Percentiles rank a stretch among this genome's conserved stretches.
phyloP scores from a whole-genome alignment of 2,329 filamentous ascomycete genomes.

The Mollisiaceae sp. region DNA sequence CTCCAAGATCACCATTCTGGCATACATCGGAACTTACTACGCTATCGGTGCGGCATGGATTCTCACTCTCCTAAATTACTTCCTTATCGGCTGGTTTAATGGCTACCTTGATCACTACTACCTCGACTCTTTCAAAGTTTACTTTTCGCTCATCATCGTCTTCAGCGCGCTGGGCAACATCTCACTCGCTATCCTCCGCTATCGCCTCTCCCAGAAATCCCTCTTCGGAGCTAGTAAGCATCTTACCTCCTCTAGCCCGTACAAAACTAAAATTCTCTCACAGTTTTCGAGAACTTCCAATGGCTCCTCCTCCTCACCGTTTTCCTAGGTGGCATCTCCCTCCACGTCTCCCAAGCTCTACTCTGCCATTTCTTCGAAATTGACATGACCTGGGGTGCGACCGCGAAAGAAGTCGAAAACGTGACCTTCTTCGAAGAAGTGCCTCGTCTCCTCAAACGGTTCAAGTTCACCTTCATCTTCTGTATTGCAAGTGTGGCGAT shows the following conservation, averaged over 20 bases:
- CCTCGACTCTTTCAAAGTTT: constrained; percentile 68
- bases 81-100: constrained; percentile 73
- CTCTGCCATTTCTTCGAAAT: constrained; percentile 50
- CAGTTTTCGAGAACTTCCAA: constrained; percentile 61
- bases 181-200: constrained; percentile 27
- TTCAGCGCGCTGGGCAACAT: constrained; percentile 61
- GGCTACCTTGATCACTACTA: constrained; percentile 71
- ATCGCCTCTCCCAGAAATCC: constrained; percentile 30
- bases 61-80: constrained; percentile 73
- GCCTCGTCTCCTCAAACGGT: constrained; percentile 58
- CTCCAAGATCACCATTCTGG: constrained; percentile 74
- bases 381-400: constrained; percentile 58
- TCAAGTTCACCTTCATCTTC: constrained; percentile 60
- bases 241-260: not conserved
- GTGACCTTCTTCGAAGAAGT: constrained; percentile 30
- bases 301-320: constrained; percentile 49
- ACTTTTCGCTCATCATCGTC: constrained; percentile 66
- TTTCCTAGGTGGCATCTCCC: constrained; percentile 51
- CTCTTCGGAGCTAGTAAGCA: constrained; percentile 40
- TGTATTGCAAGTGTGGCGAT: constrained; percentile 51
- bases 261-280: not conserved
- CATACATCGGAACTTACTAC: constrained; percentile 67
- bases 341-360: constrained; percentile 49
- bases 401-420: constrained; percentile 60
- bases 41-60: constrained; percentile 72